A percentile compares a stretch with the other conserved stretches of the same genome.
Evolutionary conservation across 176 grass and related monocot genomes (phyloP).

Genomic region (Ananas comosus): DNA sequence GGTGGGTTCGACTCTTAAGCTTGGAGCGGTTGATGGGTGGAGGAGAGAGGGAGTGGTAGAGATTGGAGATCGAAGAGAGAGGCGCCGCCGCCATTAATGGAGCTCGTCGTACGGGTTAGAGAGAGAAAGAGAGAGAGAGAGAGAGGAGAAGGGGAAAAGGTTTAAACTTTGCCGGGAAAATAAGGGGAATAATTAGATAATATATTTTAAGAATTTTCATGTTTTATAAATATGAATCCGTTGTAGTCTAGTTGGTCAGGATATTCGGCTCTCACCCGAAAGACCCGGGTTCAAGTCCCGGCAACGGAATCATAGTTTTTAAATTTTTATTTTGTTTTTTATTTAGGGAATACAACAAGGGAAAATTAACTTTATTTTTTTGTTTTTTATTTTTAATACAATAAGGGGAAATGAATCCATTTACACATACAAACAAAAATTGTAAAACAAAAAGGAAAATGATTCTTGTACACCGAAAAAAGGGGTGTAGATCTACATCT

Average conservation of each 20-base stretch:
- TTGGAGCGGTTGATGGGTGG: conserved; percentile 17
- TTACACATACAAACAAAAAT: too few species aligned
- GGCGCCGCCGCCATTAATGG: conserved; percentile 20
- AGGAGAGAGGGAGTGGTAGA: conserved; percentile 35
- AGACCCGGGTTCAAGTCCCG: conserved; percentile 8
- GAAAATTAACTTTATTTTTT: neutral
- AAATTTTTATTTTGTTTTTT: neutral
- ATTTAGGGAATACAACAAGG: neutral
- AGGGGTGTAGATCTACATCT: too few species aligned
- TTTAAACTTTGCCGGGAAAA: conserved; percentile 27
- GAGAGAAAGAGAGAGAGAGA: neutral
- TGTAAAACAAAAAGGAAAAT: too few species aligned
- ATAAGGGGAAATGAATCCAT: too few species aligned
- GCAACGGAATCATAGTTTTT: neutral
- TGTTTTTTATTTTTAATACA: too few species aligned
- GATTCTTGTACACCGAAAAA: too few species aligned
- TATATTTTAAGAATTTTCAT: too few species aligned
- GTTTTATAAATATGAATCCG: neutral
- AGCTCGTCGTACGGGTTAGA: too few species aligned
- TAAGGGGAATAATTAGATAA: neutral
- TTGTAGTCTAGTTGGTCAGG: conserved; percentile 13
- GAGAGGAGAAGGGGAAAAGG: neutral
- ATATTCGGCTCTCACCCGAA: conserved; percentile 12
- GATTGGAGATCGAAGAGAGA: conserved; percentile 24
- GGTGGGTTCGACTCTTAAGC: conserved; percentile 11